Percentiles rank a stretch among this genome's conserved stretches.
These are phyloP conservation scores for Caryopteris hybrid DNA, from an alignment of 305 asterid species.

Conservation along the genomic window DNA sequence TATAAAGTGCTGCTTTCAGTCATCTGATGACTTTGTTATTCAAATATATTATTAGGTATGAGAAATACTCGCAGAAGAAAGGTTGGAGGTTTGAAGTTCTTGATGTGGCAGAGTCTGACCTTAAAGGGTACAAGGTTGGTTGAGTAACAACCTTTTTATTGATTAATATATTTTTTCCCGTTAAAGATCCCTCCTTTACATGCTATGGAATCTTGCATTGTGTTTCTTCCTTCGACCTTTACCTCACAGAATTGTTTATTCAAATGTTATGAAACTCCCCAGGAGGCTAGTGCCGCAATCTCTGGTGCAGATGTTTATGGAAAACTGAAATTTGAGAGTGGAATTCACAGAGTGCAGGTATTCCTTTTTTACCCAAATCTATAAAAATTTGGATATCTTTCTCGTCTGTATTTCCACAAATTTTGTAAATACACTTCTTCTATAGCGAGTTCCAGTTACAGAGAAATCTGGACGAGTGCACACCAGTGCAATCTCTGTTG, in stretches of 20 bases:
- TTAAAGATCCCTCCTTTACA: neutral
- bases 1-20: slow-evolving; percentile 11
- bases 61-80: slow-evolving; percentile 65
- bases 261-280: slow-evolving; percentile 15
- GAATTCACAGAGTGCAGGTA: slow-evolving; percentile 98
- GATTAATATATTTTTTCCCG: too few species aligned
- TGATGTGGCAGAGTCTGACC: slow-evolving; percentile 69
- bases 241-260: slow-evolving; percentile 3
- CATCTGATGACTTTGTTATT: slow-evolving; percentile 11
- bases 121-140: slow-evolving; percentile 87
- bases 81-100: slow-evolving; percentile 94
- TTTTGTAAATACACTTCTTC: slow-evolving; percentile 18
- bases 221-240: slow-evolving; percentile 4
- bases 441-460: slow-evolving; percentile 92
- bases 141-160: neutral
- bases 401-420: slow-evolving; percentile 1
- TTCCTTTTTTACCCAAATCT: slow-evolving; percentile 20
- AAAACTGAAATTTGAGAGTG: slow-evolving; percentile 94
- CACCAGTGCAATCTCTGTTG: slow-evolving; percentile 95
- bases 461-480: slow-evolving; percentile 95
- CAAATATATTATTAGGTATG: slow-evolving; percentile 59
- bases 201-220: neutral
- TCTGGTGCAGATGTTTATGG: slow-evolving; percentile 90
- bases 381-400: neutral
- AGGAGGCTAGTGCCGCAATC: slow-evolving; percentile 96